Base-by-base conservation (phyloP, 805 yeast genomes). In the Candida incommunis region DNA sequence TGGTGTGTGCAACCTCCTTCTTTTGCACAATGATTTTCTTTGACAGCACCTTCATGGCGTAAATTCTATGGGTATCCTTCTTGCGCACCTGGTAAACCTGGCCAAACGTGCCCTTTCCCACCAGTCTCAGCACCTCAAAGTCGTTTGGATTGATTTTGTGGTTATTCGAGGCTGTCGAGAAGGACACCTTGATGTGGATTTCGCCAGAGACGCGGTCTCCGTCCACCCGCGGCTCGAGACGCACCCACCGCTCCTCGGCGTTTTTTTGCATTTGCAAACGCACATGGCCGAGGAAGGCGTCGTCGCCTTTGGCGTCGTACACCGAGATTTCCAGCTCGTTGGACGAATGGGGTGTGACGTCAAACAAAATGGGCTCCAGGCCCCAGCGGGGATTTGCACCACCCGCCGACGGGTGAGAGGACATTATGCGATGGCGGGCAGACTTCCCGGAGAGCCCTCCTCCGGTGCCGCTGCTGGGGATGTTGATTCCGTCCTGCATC, bases 61-160 rank as follows among this genome's bases (percentile, higher is more conserved):
- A 92, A 47, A 92, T 82, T 55, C 96, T 76, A 48, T 76, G 75
- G 4, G 94, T 86, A 60, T 92, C 97, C 53, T 73, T 74, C 72
- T 90, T 92, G 51, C 82, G 78, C 40, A 92, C 98, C 67, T 92
- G 98, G 65, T 82, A 92, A 29, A 90, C 98, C 67, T 86, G 95
- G 25, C 98, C 98, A 69, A 90, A 90, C 1, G 97, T 92, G 45
- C 98, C 98, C 60, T 86, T 87, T 49, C 98, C 98, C 49, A 90
- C 69, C 44, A 90, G 69, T 57, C 96, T 73, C 55, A 92, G 74
- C 16, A 90, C 86, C 61, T 88, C 95, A 63, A 92, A 92, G 64
- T 92, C 97, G 43, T 80, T 81, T 3, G 98, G 98, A 1, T 96
- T 95, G 58, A 52, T 50, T 35, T 45, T 81, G 54, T 81, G 84